Percentiles rank a stretch among this genome's conserved stretches.
These are phyloP conservation scores for Pleurotus sapidus DNA, from an alignment of 768 basidiomycete genomes.

Conservation along the genomic window DNA sequence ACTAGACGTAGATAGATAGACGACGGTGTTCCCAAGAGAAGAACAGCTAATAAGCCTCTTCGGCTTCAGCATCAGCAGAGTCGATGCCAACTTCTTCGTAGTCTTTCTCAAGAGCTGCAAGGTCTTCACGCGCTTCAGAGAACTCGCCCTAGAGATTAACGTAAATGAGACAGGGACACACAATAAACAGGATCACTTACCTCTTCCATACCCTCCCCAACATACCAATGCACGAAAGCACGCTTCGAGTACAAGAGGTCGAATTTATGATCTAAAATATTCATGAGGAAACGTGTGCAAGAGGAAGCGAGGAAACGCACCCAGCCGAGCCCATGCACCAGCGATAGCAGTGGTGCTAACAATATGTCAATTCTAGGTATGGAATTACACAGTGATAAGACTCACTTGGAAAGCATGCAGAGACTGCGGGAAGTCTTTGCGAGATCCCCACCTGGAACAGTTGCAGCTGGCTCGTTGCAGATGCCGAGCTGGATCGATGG, in stretches of 20 bases:
- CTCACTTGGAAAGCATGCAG: conserved; percentile 94
- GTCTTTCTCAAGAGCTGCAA: conserved; percentile 99
- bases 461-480: conserved; percentile 93
- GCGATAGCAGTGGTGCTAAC: conserved; percentile 88
- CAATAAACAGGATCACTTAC: conserved; percentile 21
- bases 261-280: conserved; percentile 83
- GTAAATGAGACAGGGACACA: no score
- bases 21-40: neutral
- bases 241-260: conserved; percentile 97
- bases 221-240: conserved; percentile 92
- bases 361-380: neutral
- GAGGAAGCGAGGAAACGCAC: conserved; percentile 28
- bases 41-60: conserved; percentile 47
- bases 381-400: neutral
- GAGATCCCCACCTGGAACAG: conserved; percentile 91
- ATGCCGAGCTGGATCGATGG: conserved; percentile 71
- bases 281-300: conserved; percentile 9
- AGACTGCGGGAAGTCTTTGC: conserved; percentile 92
- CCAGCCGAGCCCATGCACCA: conserved; percentile 88
- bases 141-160: conserved; percentile 73
- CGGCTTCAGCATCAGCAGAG: conserved; percentile 48
- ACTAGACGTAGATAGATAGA: neutral
- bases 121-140: conserved; percentile 97
- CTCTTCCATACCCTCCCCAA: conserved; percentile 99
- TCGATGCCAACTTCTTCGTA: conserved; percentile 79